phyloP scores from a whole-genome alignment of 2,329 filamentous ascomycete genomes.

The Penicillium frequentans region DNA sequence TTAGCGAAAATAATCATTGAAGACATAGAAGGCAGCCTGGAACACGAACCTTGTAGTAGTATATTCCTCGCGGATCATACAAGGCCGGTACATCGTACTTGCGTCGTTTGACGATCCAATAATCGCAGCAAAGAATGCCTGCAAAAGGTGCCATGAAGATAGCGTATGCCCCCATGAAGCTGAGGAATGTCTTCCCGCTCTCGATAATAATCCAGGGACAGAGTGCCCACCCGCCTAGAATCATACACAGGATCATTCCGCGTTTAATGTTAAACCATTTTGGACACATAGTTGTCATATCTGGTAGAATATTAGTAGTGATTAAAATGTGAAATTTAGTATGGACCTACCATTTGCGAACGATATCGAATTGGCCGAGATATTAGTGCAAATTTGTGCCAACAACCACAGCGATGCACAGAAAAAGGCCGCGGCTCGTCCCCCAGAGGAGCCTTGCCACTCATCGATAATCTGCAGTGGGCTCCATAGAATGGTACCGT shows the following conservation, averaged over 20 bases:
- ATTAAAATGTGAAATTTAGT: rapidly evolving
- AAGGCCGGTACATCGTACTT: constrained; percentile 45
- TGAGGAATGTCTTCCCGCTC: constrained; percentile 14
- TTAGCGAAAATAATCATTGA: background rate
- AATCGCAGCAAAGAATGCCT: constrained; percentile 45
- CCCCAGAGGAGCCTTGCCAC: constrained; percentile 24
- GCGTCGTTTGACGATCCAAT: constrained; percentile 41
- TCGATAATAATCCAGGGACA: constrained; percentile 20
- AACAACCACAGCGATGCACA: constrained; percentile 33
- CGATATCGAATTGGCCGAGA: constrained; percentile 30
- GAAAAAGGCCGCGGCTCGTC: constrained; percentile 34
- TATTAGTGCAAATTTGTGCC: constrained; percentile 54
- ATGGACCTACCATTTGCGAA: background rate
- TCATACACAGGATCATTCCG: constrained; percentile 47
- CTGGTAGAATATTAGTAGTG: background rate
- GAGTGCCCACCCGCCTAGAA: constrained; percentile 36
- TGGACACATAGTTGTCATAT: constrained; percentile 47
- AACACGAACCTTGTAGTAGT: background rate
- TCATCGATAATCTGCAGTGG: constrained; percentile 16
- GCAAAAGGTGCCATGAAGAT: constrained; percentile 45
- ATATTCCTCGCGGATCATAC: constrained; percentile 43
- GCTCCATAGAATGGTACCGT: background rate
- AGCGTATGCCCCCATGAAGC: constrained; percentile 23
- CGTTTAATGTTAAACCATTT: constrained; percentile 54
- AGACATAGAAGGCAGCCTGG: background rate